phyloP scores from a whole-genome alignment of 2,329 filamentous ascomycete species.

The Emergomyces pasteurianus region DNA sequence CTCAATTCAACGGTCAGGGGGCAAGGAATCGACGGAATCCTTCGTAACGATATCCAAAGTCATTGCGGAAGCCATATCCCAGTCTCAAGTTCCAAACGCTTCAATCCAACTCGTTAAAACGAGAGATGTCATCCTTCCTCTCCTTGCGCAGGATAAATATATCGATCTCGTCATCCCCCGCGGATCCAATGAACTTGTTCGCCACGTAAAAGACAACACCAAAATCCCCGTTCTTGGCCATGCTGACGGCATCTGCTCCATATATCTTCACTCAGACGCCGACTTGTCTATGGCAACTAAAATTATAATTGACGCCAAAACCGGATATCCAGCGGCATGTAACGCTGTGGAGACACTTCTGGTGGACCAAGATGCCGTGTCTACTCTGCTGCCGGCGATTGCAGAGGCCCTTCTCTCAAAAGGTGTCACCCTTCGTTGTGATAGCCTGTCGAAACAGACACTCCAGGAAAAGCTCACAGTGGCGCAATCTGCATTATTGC shows the following conservation, averaged over 20 bases:
- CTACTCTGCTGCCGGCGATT: constrained; percentile 55
- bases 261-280: constrained; percentile 72
- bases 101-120: constrained; percentile 92
- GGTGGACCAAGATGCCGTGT: constrained; percentile 60
- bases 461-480: constrained; percentile 40
- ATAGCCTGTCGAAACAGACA: constrained; percentile 53
- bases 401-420: constrained; percentile 62
- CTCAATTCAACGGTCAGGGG: constrained; percentile 41
- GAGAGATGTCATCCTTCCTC: constrained; percentile 74
- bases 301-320: constrained; percentile 84
- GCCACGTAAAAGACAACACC: constrained; percentile 79
- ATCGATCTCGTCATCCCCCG: constrained; percentile 94
- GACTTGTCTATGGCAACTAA: constrained; percentile 58
- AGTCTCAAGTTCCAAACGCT: constrained; percentile 65
- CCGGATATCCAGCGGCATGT: constrained; percentile 87
- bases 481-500: constrained; percentile 39
- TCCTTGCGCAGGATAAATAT: constrained; percentile 73
- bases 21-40: constrained; percentile 91
- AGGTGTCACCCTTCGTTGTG: constrained; percentile 75
- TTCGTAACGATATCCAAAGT: constrained; percentile 80
- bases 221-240: constrained; percentile 94
- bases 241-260: constrained; percentile 81
- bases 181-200: constrained; percentile 79
- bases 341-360: constrained; percentile 89
- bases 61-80: constrained; percentile 64